phyloP scores from a whole-genome alignment of 768 basidiomycete species.

The Mycena rosella region DNA sequence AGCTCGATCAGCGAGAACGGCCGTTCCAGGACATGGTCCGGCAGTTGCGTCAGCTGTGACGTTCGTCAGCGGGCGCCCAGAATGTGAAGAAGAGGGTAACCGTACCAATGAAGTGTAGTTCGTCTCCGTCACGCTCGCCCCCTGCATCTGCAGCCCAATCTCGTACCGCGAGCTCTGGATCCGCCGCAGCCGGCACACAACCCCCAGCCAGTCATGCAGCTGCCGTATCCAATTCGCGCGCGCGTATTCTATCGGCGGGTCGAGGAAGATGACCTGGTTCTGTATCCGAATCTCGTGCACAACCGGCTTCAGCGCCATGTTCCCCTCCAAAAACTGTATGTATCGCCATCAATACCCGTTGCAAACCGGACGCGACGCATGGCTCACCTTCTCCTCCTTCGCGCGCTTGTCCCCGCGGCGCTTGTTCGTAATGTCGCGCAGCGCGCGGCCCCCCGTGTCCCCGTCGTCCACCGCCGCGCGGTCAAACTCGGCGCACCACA shows the following conservation, averaged over 20 bases:
- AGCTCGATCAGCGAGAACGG: constrained; percentile 90
- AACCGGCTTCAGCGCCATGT: constrained; percentile 85
- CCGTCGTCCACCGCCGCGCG: constrained; percentile 69
- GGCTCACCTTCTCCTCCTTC: constrained; percentile 83
- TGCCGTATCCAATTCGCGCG: constrained; percentile 91
- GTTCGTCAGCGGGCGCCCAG: constrained; percentile 28
- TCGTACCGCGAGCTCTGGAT: constrained; percentile 98
- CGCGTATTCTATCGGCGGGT: constrained; percentile 97
- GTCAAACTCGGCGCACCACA: constrained; percentile 93
- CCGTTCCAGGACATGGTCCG: constrained; percentile 78
- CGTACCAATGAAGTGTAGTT: constrained; percentile 88
- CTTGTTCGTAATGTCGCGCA: constrained; percentile 72
- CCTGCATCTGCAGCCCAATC: constrained; percentile 94
- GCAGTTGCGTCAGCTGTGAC: constrained; percentile 77
- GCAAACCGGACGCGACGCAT: constrained; percentile 24
- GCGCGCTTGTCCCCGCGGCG: constrained; percentile 77
- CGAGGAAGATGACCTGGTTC: constrained; percentile 98
- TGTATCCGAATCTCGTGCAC: constrained; percentile 98
- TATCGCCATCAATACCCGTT: constrained; percentile 5
- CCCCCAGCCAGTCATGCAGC: constrained; percentile 90
- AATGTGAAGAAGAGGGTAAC: background rate
- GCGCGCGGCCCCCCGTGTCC: constrained; percentile 64
- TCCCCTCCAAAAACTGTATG: constrained; percentile 74
- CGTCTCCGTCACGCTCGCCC: constrained; percentile 70
- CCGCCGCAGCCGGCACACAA: constrained; percentile 87